A percentile compares a stretch with the other conserved stretches of the same genome.
Evolutionary conservation across 192 early-diverging fungal genomes (phyloP).

Genomic region (Mortierella hygrophila): DNA sequence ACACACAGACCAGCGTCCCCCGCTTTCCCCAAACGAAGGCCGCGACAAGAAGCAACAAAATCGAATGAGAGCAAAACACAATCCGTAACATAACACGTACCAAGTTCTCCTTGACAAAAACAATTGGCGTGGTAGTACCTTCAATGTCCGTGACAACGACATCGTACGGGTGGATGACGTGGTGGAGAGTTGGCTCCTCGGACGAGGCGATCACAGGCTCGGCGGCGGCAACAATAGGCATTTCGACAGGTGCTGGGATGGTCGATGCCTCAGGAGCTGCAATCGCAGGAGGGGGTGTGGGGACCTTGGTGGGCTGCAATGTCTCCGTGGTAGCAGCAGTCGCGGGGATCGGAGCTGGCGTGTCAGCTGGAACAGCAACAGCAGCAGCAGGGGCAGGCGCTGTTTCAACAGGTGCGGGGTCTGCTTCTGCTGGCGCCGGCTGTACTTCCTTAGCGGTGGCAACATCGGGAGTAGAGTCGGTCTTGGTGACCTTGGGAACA

Average conservation of each 20-base stretch:
- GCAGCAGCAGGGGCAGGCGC: slow-evolving; percentile 2
- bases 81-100: slow-evolving; percentile 33
- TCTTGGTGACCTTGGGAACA: slow-evolving; percentile 39
- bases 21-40: neutral
- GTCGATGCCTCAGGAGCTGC: slow-evolving; percentile 19
- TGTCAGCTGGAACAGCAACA: neutral
- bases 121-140: slow-evolving; percentile 96
- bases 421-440: neutral
- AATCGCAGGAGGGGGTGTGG: slow-evolving; percentile 14
- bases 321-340: neutral
- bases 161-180: slow-evolving; percentile 57
- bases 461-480: slow-evolving; percentile 13
- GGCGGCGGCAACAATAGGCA: neutral
- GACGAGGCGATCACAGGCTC: slow-evolving; percentile 17
- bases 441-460: slow-evolving; percentile 18
- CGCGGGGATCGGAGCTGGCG: neutral
- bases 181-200: slow-evolving; percentile 28
- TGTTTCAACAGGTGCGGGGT: neutral
- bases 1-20: neutral
- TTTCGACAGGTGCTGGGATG: slow-evolving; percentile 35
- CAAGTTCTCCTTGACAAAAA: slow-evolving; percentile 94
- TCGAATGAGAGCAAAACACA: neutral
- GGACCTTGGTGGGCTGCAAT: neutral
- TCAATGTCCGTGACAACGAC: slow-evolving; percentile 89
- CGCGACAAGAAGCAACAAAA: neutral